Evolutionary conservation across 139 green algal species (phyloP), one percentile per base, ranked within the genome.

Genomic region (Asterochloris erici): DNA sequence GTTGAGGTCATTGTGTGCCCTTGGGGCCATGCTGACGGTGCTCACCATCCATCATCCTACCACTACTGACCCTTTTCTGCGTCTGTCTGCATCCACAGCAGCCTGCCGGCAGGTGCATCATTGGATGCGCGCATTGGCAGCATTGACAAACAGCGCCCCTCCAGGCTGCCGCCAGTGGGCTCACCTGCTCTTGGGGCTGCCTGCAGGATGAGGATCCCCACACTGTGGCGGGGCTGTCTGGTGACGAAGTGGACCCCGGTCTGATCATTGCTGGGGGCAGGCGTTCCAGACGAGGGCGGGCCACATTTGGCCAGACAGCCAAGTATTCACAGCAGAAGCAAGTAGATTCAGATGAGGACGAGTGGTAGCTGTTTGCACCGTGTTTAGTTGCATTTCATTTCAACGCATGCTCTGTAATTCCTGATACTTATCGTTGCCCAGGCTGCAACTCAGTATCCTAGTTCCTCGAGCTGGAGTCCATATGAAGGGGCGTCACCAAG

Each of bases 201-300:
- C 83, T 83, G 84, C 66, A 77, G 26, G 78, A 68, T 19, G 82
- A 75, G 1, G 77, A 83, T 26, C 75, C 81, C 23, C 81, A 88
- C 77, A 85, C 81, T 47, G 60, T 85, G 10, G 73, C 81, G 23
- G 38, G 73, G 60, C 63, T 82, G 12, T 85, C 81, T 27, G 84
- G 84, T 13, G 84, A 88, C 69, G 84, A 88, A 29, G 81, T 88
- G 14, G 84, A 88, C 70, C 23, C 68, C 21, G 80, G 68, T 0
- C n/a, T 81, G 38, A 88, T 88, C 77, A 85, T 88, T 27, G 62
- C 77, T 14, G 84, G 84, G 13, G 84, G 84, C 17, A 63, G 83
- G 73, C 19, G 79, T 12, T 69, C 73, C 12, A 63, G 84, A 16
- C 63, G 77, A 61, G 84, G 84, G 24, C 78, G 84, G 12, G 73